Percentiles rank a stretch among this genome's conserved stretches.
phyloP scores from a whole-genome alignment of 768 basidiomycete species.

The Phallus indusiatus region DNA sequence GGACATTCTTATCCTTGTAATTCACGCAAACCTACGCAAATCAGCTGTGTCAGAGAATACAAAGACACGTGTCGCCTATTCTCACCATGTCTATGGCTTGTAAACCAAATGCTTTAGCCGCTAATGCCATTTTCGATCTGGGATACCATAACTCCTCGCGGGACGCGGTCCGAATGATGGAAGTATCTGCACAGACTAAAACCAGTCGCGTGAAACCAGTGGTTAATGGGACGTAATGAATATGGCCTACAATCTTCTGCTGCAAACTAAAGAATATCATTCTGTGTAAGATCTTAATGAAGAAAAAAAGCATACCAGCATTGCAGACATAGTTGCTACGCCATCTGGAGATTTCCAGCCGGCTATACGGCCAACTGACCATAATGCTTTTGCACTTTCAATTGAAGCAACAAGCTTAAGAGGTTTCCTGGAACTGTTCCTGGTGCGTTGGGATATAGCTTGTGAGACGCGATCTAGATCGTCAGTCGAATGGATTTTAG shows the following conservation, averaged over 20 bases:
- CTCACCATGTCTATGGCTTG: slow-evolving; percentile 86
- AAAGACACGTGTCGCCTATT: background rate
- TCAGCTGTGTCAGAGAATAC: background rate
- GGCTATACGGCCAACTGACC: slow-evolving; percentile 62
- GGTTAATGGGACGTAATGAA: background rate
- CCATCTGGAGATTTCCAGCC: slow-evolving; percentile 48
- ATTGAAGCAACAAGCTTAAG: slow-evolving; percentile 69
- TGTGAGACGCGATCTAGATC: slow-evolving; percentile 57
- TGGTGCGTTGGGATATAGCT: slow-evolving; percentile 24
- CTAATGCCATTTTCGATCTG: slow-evolving; percentile 70
- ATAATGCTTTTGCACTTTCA: slow-evolving; percentile 70
- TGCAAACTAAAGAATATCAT: slow-evolving; percentile 56
- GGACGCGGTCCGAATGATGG: slow-evolving; percentile 65
- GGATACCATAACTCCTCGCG: slow-evolving; percentile 75
- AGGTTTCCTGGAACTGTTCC: slow-evolving; percentile 14
- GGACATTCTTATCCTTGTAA: slow-evolving; percentile 60
- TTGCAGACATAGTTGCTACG: slow-evolving; percentile 37
- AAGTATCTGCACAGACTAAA: slow-evolving; percentile 82
- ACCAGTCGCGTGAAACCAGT: background rate
- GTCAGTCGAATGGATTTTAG: slow-evolving; percentile 65
- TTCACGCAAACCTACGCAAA: slow-evolving; percentile 68
- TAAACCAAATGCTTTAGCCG: slow-evolving; percentile 75
- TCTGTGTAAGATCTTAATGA: background rate
- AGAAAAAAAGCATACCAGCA: slow-evolving; percentile 45
- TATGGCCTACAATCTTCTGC: slow-evolving; percentile 76